Evolutionary conservation across 1,139 yeast genomes (phyloP).

Genomic region (Saccharomyces hybrid): DNA sequence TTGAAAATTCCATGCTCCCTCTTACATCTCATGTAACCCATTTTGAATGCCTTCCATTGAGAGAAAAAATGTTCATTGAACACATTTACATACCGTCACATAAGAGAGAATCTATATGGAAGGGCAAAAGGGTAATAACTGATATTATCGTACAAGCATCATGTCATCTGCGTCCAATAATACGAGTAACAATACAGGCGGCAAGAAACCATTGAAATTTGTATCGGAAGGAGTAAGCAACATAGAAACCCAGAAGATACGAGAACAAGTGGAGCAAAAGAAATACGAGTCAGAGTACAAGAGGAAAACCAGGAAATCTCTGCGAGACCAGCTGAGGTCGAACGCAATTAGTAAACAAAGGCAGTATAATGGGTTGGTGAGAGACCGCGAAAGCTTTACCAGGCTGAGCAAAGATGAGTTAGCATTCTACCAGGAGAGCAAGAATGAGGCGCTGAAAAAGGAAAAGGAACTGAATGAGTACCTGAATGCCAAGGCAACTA

Average conservation of each 20-base stretch:
- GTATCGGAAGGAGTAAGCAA: conserved; percentile 26
- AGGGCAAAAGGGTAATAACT: too few species aligned
- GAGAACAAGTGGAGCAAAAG: conserved; percentile 19
- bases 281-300: conserved; percentile 20
- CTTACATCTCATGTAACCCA: too few species aligned
- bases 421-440: conserved; percentile 7
- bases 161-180: not conserved
- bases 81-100: too few species aligned
- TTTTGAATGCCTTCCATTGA: too few species aligned
- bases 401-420: conserved; percentile 21
- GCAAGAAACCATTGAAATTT: conserved; percentile 12
- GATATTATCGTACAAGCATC: too few species aligned
- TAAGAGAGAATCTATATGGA: too few species aligned
- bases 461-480: conserved; percentile 13
- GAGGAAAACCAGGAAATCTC: conserved; percentile 21
- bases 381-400: conserved; percentile 23
- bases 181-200: not conserved
- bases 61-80: too few species aligned
- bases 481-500: conserved; percentile 8
- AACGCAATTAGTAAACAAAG: conserved; percentile 26
- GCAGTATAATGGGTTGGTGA: conserved; percentile 17
- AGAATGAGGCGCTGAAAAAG: conserved; percentile 15
- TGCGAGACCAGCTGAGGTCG: conserved; percentile 25
- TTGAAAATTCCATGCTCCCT: too few species aligned
- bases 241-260: conserved; percentile 17